Percentiles rank a stretch among this genome's conserved stretches.
phyloP scores from a whole-genome alignment of 371 early-diverging fungal genomes.

The Apophysomyces elegans region DNA sequence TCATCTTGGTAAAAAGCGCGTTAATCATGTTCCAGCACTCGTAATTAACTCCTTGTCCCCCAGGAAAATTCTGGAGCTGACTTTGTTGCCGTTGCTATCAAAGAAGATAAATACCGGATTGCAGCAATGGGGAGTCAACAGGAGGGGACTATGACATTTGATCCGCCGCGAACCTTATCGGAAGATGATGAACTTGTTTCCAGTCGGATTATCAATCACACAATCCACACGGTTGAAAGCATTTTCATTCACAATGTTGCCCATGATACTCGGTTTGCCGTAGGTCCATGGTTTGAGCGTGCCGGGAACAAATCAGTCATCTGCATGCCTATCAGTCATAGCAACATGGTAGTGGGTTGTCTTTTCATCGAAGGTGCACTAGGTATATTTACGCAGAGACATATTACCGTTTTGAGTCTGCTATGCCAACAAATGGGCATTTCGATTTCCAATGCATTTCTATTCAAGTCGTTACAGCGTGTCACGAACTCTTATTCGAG shows the following conservation, averaged over 20 bases:
- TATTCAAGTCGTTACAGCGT: constrained; percentile 53
- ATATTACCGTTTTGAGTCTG: constrained; percentile 58
- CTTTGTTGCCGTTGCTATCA: constrained; percentile 50
- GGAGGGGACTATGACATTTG: constrained; percentile 43
- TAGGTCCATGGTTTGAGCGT: constrained; percentile 51
- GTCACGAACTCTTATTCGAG: constrained; percentile 44
- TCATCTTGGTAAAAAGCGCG: constrained; percentile 26
- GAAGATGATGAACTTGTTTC: constrained; percentile 41
- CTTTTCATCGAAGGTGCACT: constrained; percentile 59
- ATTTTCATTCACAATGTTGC: constrained; percentile 46
- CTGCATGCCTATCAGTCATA: constrained; percentile 63
- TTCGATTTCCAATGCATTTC: constrained; percentile 59
- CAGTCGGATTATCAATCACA: constrained; percentile 45
- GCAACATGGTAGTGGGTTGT: constrained; percentile 52
- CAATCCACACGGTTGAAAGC: constrained; percentile 45
- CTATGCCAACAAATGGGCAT: constrained; percentile 65
- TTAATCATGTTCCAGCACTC: background rate
- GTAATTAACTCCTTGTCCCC: background rate
- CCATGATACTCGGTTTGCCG: constrained; percentile 45
- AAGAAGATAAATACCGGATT: constrained; percentile 46
- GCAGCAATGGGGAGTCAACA: constrained; percentile 48
- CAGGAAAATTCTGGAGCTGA: constrained; percentile 51
- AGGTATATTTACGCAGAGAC: constrained; percentile 60
- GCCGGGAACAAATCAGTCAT: constrained; percentile 55
- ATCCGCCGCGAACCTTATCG: constrained; percentile 38